Base-by-base conservation (phyloP, 805 yeast species). In the Metahyphopichia silvanorum region DNA sequence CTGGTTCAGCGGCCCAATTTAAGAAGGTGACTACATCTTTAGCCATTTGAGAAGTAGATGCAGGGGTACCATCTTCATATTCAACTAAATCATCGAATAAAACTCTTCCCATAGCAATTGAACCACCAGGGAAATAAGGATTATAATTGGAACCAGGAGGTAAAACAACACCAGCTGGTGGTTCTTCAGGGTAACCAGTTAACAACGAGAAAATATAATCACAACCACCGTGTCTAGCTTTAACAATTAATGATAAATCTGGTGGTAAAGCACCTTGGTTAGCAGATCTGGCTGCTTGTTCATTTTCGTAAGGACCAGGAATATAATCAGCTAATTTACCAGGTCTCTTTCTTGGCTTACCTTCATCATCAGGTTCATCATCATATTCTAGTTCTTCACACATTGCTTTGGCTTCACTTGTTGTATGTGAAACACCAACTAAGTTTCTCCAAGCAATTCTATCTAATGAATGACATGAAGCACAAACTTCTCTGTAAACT, bases 111-210 rank as follows among this genome's bases (percentile, higher is more conserved):
- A 93, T 93, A 51, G 96, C 98, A 73, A 93, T 91, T 26, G 97
- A 77, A 47, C 98, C 98, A 71, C 98, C 98, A 63, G 98, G 98
- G 96, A 93, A 93, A 77, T 93, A 93, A 57, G 98, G 98, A 78
- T 93, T 93, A 73, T 93, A 93, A 82, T 93, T 93, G 42, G 95
- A 66, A 45, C 98, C 98, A 42, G 86, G 84, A 38, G 98, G 94
- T 53, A 93, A 74, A 32, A 64, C 75, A 40, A 86, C 96, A 74
- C 98, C 98, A 20, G 96, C 98, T 49, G 98, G 98, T 41, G 96
- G 85, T 43, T 93, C 98, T 29, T 93, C 98, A 55, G 98, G 98
- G 75, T 93, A 93, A 60, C 98, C 98, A 42, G 98, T 93, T 66
- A 93, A 82, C 57, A 93, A 71, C 19, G 97, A 69, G 66, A 93